These are phyloP conservation scores for Fusarium floridanum DNA, from an alignment of 2,329 filamentous ascomycete species.

Conservation along the genomic window DNA sequence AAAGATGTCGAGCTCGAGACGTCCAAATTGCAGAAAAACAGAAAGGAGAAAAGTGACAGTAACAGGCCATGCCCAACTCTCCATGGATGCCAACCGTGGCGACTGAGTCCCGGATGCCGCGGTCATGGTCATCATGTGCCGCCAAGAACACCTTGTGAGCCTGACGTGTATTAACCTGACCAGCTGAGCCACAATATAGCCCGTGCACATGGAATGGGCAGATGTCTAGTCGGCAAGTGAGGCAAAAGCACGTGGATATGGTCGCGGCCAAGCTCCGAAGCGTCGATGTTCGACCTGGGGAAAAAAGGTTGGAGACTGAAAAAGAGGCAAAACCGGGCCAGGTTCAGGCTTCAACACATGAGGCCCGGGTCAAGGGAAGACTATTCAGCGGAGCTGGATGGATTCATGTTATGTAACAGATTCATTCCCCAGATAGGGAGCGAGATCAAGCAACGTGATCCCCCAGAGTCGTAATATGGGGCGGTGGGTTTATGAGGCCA, in stretches of 20 bases:
- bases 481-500: conserved; percentile 10
- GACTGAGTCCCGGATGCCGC: background rate
- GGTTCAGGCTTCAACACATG: conserved; percentile 22
- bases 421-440: conserved; percentile 30
- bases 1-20: background rate
- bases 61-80: background rate
- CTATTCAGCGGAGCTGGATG: conserved; percentile 29
- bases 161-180: background rate
- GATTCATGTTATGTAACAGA: conserved; percentile 34
- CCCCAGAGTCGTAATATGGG: conserved; percentile 15
- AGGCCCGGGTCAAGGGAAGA: conserved; percentile 29
- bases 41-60: background rate
- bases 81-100: background rate
- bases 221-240: background rate
- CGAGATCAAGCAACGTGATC: conserved; percentile 15
- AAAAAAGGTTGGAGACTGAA: background rate
- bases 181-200: background rate
- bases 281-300: conserved; percentile 6
- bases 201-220: background rate
- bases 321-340: background rate
- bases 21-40: background rate
- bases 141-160: background rate
- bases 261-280: background rate
- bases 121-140: background rate
- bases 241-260: background rate